Percentiles rank a stretch among this genome's conserved stretches.
These are phyloP conservation scores for Psilocybe mexicana DNA, from an alignment of 1,284 basidiomycete genomes.

Conservation along the genomic window DNA sequence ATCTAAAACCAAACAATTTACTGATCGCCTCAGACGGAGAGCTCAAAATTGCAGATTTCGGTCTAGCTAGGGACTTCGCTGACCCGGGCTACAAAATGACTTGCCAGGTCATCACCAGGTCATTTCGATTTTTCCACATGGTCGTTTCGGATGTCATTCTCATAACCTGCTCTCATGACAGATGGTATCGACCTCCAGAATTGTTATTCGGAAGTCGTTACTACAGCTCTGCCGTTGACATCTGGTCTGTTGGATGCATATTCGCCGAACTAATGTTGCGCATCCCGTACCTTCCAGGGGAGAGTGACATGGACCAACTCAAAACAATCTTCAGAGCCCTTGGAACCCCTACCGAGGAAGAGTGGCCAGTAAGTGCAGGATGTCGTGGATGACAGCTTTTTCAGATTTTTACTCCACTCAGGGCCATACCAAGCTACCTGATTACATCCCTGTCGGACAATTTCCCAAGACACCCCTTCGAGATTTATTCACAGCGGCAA, in stretches of 20 bases:
- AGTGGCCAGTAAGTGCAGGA: conserved; percentile 80
- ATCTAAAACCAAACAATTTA: conserved; percentile 98
- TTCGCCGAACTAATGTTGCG: conserved; percentile 95
- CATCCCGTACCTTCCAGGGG: conserved; percentile 91
- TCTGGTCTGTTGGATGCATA: conserved; percentile 96
- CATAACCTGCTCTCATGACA: conserved; percentile 31
- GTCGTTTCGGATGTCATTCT: neutral
- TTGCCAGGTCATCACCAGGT: conserved; percentile 96
- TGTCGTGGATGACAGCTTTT: neutral
- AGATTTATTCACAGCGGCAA: conserved; percentile 90
- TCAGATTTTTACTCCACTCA: conserved; percentile 30
- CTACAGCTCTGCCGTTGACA: conserved; percentile 87
- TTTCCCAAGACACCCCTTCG: conserved; percentile 83
- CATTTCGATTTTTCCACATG: conserved; percentile 4
- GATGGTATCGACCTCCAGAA: conserved; percentile 98
- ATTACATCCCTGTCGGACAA: conserved; percentile 82
- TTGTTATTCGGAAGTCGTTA: conserved; percentile 86
- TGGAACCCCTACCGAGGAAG: conserved; percentile 93
- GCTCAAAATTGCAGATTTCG: conserved; percentile 98
- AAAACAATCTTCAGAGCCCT: conserved; percentile 94
- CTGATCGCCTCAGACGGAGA: conserved; percentile 90
- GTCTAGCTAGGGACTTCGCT: conserved; percentile 93
- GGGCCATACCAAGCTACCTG: conserved; percentile 89
- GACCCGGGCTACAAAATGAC: conserved; percentile 97
- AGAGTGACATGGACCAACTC: conserved; percentile 95